phyloP scores from a whole-genome alignment of 1,284 basidiomycete species.

The Fomitopsis schrenkii region DNA sequence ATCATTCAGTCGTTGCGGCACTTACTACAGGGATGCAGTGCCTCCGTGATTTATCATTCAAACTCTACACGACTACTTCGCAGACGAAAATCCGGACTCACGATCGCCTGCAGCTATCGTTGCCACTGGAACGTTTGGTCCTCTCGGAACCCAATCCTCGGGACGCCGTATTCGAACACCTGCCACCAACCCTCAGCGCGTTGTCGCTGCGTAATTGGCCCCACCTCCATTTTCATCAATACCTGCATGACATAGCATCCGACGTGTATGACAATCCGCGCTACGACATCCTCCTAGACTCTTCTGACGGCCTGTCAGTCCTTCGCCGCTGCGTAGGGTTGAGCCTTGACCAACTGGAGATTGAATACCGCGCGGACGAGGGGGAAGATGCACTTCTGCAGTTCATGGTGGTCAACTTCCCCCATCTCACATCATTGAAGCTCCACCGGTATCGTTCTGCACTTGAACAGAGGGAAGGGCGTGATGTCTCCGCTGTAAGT shows the following conservation, averaged over 20 bases:
- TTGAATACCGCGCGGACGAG: not conserved
- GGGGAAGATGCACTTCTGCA: not conserved
- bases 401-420: not conserved
- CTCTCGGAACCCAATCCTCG: not conserved
- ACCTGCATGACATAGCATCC: not conserved
- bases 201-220: not conserved
- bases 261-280: not conserved
- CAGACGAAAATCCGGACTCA: not conserved
- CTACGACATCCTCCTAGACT: not conserved
- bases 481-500: too few species aligned
- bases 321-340: not conserved
- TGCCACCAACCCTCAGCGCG: not conserved
- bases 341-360: not conserved
- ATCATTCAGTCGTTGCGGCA: not conserved
- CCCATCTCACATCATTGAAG: not conserved
- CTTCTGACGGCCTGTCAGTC: not conserved
- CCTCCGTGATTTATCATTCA: not conserved
- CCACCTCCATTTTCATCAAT: not conserved
- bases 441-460: not conserved
- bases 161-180: not conserved
- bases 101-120: not conserved
- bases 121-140: not conserved
- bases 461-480: too few species aligned
- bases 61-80: not conserved
- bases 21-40: not conserved